Evolutionary conservation across 2,329 filamentous ascomycete genomes (phyloP).

Genomic region (Colletotrichum tabaci): DNA sequence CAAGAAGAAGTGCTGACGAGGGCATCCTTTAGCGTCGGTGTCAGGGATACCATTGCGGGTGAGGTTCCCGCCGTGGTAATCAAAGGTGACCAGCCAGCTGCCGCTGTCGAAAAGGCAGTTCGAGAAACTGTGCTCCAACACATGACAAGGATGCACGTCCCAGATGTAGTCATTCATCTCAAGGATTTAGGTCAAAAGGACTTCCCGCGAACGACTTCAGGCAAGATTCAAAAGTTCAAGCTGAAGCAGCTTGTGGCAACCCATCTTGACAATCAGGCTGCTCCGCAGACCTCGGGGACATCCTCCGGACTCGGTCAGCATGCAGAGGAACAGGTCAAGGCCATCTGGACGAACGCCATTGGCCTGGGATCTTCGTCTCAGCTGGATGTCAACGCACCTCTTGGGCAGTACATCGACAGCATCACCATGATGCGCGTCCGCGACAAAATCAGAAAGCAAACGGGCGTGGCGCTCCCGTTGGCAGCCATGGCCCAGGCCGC

Average conservation of each 20-base stretch:
- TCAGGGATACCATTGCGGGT: neutral
- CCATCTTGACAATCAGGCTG: neutral
- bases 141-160: neutral
- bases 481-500: constrained; percentile 6
- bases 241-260: neutral
- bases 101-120: neutral
- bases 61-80: neutral
- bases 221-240: neutral
- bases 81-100: neutral
- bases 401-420: neutral
- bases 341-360: neutral
- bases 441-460: neutral
- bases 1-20: neutral
- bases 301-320: neutral
- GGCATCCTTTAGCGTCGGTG: neutral
- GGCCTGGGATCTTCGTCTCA: neutral
- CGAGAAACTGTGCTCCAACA: neutral
- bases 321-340: neutral
- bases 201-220: neutral
- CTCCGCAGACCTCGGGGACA: neutral
- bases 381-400: too few species aligned
- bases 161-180: neutral
- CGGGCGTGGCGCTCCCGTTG: constrained; percentile 1
- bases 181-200: neutral
- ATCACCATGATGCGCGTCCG: neutral